phyloP scores from a whole-genome alignment of 2,329 filamentous ascomycete species.

The Colletotrichum sp. region DNA sequence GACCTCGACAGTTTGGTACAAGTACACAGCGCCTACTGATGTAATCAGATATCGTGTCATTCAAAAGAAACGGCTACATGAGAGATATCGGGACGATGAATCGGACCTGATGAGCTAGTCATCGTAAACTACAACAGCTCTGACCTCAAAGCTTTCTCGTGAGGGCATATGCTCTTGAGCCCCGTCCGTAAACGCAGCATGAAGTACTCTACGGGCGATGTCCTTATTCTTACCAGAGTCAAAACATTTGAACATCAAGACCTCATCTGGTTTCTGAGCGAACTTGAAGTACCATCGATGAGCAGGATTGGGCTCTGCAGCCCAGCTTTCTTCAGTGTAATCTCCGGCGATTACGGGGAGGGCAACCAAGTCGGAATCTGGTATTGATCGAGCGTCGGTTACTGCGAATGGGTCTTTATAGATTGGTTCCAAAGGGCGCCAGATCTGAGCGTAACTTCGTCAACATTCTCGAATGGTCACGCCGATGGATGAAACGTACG shows the following conservation, averaged over 20 bases:
- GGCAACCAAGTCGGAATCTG: conserved; percentile 39
- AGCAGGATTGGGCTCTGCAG: conserved; percentile 30
- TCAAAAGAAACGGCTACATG: neutral
- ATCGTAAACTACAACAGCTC: neutral
- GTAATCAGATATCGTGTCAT: neutral
- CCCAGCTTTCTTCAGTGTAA: conserved; percentile 38
- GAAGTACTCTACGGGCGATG: conserved; percentile 65
- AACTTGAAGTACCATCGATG: conserved; percentile 60
- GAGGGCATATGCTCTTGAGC: conserved; percentile 50
- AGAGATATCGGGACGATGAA: neutral
- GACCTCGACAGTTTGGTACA: neutral
- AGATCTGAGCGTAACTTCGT: conserved; percentile 27
- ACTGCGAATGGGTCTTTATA: conserved; percentile 44
- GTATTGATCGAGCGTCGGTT: conserved; percentile 38
- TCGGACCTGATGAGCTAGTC: neutral
- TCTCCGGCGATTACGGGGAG: conserved; percentile 35
- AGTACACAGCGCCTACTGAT: neutral
- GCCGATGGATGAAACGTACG: conserved; percentile 1
- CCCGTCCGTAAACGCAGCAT: conserved; percentile 81
- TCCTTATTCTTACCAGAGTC: conserved; percentile 54
- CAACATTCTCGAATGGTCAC: neutral
- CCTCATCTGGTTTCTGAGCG: conserved; percentile 55
- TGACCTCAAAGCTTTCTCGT: neutral
- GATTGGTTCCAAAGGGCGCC: conserved; percentile 54
- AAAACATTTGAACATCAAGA: conserved; percentile 65